Percentiles rank a stretch among this genome's conserved stretches.
Evolutionary conservation across 768 basidiomycete genomes (phyloP).

Genomic region (Psilocybe tampanensis): DNA sequence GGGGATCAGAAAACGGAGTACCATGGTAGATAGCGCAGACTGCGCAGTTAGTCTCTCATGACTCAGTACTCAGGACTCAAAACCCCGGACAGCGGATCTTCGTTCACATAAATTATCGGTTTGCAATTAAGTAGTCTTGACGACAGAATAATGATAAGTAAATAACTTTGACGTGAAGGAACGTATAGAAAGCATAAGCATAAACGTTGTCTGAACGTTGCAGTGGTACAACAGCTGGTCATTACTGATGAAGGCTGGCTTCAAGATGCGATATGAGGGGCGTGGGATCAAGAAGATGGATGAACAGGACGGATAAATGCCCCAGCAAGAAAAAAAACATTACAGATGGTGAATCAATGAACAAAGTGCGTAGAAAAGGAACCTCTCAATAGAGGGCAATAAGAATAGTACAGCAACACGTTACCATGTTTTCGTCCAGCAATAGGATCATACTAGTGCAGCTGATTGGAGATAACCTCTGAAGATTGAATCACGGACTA

Average conservation of each 20-base stretch:
- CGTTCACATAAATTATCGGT: neutral
- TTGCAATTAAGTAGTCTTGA: slow-evolving; percentile 13
- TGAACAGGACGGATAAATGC: neutral
- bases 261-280: neutral
- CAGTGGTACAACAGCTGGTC: neutral
- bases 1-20: no score
- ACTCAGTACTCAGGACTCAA: neutral
- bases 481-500: slow-evolving; percentile 77
- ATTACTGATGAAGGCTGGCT: slow-evolving; percentile 1
- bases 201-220: slow-evolving; percentile 6
- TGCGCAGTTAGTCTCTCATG: neutral
- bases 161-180: slow-evolving; percentile 6
- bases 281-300: slow-evolving; percentile 7
- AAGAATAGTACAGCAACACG: neutral
- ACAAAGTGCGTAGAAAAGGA: neutral
- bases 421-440: slow-evolving; percentile 4
- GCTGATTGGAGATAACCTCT: slow-evolving; percentile 74
- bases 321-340: neutral
- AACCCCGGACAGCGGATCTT: neutral
- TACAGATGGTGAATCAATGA: neutral
- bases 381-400: neutral
- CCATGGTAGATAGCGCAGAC: no score
- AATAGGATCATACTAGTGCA: slow-evolving; percentile 54
- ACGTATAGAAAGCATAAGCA: slow-evolving; percentile 1
- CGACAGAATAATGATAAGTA: slow-evolving; percentile 16